These are phyloP conservation scores for Casuarina cunninghamiana DNA, from an alignment of 306 rosid genomes.

Conservation along the genomic window DNA sequence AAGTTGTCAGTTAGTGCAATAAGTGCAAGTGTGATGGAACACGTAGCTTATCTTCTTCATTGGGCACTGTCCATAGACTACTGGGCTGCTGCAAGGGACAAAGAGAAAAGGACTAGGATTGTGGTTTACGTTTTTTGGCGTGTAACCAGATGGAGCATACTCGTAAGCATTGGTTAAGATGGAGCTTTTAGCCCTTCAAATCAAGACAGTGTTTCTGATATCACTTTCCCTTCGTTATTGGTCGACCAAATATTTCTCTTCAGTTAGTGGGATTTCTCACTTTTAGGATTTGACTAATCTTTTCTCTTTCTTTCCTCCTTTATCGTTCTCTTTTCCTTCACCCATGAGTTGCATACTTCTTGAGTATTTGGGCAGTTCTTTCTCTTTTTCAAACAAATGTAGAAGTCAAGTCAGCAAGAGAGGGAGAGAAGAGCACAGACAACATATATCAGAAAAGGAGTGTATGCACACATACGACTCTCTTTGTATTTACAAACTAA, in stretches of 20 bases:
- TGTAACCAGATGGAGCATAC: not conserved
- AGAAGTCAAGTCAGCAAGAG: not conserved
- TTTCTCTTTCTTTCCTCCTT: not conserved
- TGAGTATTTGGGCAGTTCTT: not conserved
- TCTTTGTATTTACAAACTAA: not conserved
- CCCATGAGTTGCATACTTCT: too few species aligned
- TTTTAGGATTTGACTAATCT: not conserved
- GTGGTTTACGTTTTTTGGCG: not conserved
- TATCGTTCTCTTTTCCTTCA: not conserved
- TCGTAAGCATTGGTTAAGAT: not conserved
- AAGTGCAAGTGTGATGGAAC: not conserved
- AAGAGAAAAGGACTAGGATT: not conserved
- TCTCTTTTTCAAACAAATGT: not conserved
- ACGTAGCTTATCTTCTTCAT: not conserved
- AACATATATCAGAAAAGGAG: too few species aligned
- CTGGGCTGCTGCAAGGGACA: not conserved
- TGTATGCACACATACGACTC: too few species aligned
- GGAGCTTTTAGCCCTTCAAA: not conserved
- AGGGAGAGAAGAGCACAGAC: too few species aligned
- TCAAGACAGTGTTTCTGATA: not conserved
- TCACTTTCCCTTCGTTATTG: not conserved
- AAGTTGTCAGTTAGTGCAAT: not conserved
- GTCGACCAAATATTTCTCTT: not conserved
- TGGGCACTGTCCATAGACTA: not conserved
- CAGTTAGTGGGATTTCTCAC: not conserved